Base-by-base conservation (phyloP, 306 rosid species). In the Glycyrrhiza uralensis region DNA sequence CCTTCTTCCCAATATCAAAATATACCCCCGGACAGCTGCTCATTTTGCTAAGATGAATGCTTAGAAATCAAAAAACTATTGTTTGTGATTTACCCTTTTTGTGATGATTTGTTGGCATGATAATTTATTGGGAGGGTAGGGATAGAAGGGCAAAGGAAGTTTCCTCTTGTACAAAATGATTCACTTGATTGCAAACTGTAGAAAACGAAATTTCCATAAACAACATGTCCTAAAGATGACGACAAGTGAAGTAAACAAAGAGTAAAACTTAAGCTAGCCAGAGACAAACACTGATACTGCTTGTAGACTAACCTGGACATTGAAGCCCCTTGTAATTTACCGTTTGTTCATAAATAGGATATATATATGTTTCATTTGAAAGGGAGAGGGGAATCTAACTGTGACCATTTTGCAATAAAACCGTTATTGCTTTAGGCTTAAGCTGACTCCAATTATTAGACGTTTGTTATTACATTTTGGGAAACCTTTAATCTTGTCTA, bases 1-100 rank as follows among this genome's bases (percentile, higher is more conserved):
- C 92, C 46, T 81, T 86, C 79, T 82, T 84, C 26, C 96, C 92
- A 63, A 87, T 78, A 47, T 79, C 85, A 57, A 55, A 87, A 75
- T 69, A 85, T 60, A 72, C 47, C 60, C 96, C 89, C 0, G 88
- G 86, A 71, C 72, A 58, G 51, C 24, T 75, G 74, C 81, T 80
- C 85, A 85, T 87, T 85, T 60, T 35, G 42, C 67, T 47, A 47
- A n/a, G 55, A 51, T 17, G 52, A 74, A 29, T 23, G 54, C 49
- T 49, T 24, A 47, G 80, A 64, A 72, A 76, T 79, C 55, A 66
- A 83, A 66, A 83, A 47, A 12, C 26, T 36, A 12, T 15, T 8
- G 12, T 29, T 36, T 49, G 67, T 15, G 63, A 44, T 70, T 76
- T 35, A 64, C 72, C 72, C 79, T 45, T 44, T 61, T 59, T 49